Evolutionary conservation across 257 asterid genomes (phyloP).

Genomic region (Gentiana macrophylla): DNA sequence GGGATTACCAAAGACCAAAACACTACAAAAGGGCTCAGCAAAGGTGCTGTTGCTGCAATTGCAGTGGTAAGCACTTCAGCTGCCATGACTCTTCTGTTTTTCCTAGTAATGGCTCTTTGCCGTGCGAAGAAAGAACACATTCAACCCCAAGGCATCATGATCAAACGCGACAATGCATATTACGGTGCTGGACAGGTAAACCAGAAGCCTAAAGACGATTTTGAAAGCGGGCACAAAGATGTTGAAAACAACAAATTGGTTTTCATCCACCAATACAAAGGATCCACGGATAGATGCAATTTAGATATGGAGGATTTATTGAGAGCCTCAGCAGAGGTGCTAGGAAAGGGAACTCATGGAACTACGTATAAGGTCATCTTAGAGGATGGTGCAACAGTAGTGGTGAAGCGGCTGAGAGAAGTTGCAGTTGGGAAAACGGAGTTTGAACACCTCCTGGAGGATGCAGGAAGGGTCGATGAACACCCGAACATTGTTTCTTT

Average conservation of each 20-base stretch:
- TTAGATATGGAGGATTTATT: constrained; percentile 66
- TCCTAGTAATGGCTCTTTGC: constrained; percentile 17
- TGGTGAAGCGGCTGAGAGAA: constrained; percentile 58
- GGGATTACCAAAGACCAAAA: constrained; percentile 18
- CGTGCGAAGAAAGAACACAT: constrained; percentile 26
- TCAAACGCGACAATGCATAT: constrained; percentile 14
- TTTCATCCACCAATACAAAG: constrained; percentile 24
- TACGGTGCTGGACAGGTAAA: constrained; percentile 11
- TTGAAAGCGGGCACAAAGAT: constrained; percentile 49
- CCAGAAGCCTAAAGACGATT: constrained; percentile 38
- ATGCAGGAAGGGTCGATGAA: constrained; percentile 29
- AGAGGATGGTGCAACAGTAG: constrained; percentile 56
- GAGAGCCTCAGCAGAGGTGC: constrained; percentile 75
- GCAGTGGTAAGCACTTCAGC: constrained; percentile 33
- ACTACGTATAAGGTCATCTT: constrained; percentile 54
- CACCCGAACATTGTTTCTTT: constrained; percentile 52
- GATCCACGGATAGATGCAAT: constrained; percentile 20
- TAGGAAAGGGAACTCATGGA: constrained; percentile 66
- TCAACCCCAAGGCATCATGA: constrained; percentile 8
- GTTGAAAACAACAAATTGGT: constrained; percentile 54
- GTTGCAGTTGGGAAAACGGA: constrained; percentile 45
- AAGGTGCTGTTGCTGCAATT: constrained; percentile 33
- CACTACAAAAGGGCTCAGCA: constrained; percentile 33
- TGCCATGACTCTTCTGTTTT: constrained; percentile 18
- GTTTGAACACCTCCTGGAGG: constrained; percentile 63